phyloP scores from a whole-genome alignment of 768 basidiomycete genomes.

The Pulveroboletus sp. region DNA sequence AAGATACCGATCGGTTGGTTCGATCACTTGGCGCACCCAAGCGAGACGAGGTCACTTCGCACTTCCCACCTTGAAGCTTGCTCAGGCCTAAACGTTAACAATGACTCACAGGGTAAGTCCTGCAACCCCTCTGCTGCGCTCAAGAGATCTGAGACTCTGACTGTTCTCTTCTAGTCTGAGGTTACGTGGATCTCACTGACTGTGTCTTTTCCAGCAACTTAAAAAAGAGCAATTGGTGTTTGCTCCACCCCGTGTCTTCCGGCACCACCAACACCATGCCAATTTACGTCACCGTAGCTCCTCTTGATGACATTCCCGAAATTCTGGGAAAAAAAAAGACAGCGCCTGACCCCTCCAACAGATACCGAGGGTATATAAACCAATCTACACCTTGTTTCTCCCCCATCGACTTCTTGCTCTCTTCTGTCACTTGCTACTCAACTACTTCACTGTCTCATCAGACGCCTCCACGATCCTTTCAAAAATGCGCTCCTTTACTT shows the following conservation, averaged over 20 bases:
- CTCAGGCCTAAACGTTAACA: too few species aligned
- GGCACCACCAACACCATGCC: conserved; percentile 4
- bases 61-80: too few species aligned
- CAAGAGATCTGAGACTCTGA: neutral
- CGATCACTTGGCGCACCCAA: too few species aligned
- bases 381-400: neutral
- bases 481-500: conserved; percentile 36
- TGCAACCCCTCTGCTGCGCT: neutral
- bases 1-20: too few species aligned
- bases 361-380: conserved; percentile 19
- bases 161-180: too few species aligned
- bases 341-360: neutral
- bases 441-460: conserved; percentile 6
- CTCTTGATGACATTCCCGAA: neutral
- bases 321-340: neutral
- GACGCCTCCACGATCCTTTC: conserved; percentile 32
- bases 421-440: conserved; percentile 4
- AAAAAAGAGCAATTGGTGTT: neutral
- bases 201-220: neutral
- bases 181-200: neutral
- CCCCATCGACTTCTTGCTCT: conserved; percentile 19
- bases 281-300: conserved; percentile 7
- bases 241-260: conserved; percentile 16
- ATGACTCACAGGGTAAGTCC: neutral
- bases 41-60: too few species aligned